These are phyloP conservation scores for Leptographium wingfieldii DNA, from an alignment of 2,329 filamentous ascomycete species.

Conservation along the genomic window DNA sequence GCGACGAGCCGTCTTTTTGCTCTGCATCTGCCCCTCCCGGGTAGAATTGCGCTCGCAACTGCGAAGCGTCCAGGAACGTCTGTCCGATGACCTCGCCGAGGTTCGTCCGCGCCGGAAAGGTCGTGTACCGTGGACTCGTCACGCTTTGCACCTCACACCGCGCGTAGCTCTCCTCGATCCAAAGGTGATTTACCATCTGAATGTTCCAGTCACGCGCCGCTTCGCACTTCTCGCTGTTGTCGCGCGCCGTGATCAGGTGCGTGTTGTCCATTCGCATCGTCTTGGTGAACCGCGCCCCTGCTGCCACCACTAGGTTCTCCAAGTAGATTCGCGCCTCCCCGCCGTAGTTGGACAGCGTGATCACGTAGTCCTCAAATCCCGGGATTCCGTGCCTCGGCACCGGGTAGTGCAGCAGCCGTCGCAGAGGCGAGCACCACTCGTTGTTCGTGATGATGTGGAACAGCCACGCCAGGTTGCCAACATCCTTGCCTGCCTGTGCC, in stretches of 20 bases:
- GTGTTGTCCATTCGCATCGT: slow-evolving; percentile 93
- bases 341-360: slow-evolving; percentile 92
- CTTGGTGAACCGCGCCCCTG: slow-evolving; percentile 83
- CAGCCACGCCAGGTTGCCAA: slow-evolving; percentile 89
- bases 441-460: slow-evolving; percentile 85
- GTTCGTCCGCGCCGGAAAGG: slow-evolving; percentile 83
- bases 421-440: slow-evolving; percentile 74
- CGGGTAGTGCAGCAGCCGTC: slow-evolving; percentile 81
- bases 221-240: slow-evolving; percentile 81
- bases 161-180: slow-evolving; percentile 95
- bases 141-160: slow-evolving; percentile 66
- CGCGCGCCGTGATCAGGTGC: slow-evolving; percentile 84
- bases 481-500: slow-evolving; percentile 63
- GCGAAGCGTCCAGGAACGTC: slow-evolving; percentile 58
- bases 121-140: slow-evolving; percentile 63
- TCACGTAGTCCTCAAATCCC: slow-evolving; percentile 62
- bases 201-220: slow-evolving; percentile 90
- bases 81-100: slow-evolving; percentile 87
- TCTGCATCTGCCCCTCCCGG: slow-evolving; percentile 31
- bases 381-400: slow-evolving; percentile 63
- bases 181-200: slow-evolving; percentile 82
- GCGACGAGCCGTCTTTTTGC: background rate
- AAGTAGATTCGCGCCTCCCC: slow-evolving; percentile 88
- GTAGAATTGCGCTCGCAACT: slow-evolving; percentile 54
- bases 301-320: slow-evolving; percentile 76